phyloP scores from a whole-genome alignment of 805 yeast genomes.

The Ogataea thermomethanolica region DNA sequence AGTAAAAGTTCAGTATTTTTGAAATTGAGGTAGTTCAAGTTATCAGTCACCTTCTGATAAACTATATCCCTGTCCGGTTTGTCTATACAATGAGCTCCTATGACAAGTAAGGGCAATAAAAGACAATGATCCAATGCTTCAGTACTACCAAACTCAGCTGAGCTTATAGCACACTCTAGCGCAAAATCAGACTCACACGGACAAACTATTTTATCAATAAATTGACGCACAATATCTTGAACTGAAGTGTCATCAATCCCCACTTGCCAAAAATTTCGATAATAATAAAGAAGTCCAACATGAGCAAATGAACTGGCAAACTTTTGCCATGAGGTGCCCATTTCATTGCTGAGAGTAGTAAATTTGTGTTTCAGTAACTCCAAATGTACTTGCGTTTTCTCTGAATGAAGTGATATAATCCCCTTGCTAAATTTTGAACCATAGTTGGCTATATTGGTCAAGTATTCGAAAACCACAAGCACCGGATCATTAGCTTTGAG shows the following conservation, averaged over 20 bases:
- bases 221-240: constrained; percentile 1
- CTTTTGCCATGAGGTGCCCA: constrained; percentile 16
- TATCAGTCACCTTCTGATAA: constrained; percentile 10
- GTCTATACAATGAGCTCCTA: constrained; percentile 24
- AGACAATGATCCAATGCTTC: constrained; percentile 25
- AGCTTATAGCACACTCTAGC: too few species aligned
- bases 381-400: too few species aligned
- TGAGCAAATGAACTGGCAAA: constrained; percentile 26
- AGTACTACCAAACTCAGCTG: not conserved
- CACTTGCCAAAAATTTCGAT: constrained; percentile 16
- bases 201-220: constrained; percentile 5
- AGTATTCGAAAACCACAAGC: constrained; percentile 29
- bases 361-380: too few species aligned
- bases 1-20: constrained; percentile 19
- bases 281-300: constrained; percentile 23
- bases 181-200: not conserved
- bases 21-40: constrained; percentile 21
- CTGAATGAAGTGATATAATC: not conserved
- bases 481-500: constrained; percentile 26
- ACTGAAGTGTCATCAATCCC: constrained; percentile 4
- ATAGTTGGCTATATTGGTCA: constrained; percentile 15
- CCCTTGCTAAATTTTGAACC: constrained; percentile 3
- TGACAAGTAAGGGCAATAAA: constrained; percentile 24
- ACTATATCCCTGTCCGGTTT: constrained; percentile 15
- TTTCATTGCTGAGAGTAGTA: not conserved